Evolutionary conservation across 441 rosid genomes (phyloP), one percentile per base, ranked within the genome.

Genomic region (Gossypium lobatum): DNA sequence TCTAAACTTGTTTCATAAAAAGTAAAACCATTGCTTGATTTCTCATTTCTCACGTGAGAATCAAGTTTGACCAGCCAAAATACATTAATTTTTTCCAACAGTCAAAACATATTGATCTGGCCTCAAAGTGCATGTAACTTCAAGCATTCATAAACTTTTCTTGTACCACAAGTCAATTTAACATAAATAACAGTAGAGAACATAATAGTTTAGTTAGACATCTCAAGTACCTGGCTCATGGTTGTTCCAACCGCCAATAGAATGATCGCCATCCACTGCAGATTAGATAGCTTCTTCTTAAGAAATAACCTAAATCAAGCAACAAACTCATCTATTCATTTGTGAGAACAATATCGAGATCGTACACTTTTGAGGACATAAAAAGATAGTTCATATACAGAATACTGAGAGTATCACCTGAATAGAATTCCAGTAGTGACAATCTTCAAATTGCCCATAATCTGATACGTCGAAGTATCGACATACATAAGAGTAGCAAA

Each of bases 191-290:
- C 26, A 31, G 61, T 14, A 62, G 10, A 45, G 21, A 20, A 57
- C 54, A 20, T 13, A 46, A 11, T 42, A 20, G 14, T 50, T 23
- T 10, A 61, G 16, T 61, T 61, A 8, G 60, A 34, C 7, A 63
- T 28, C 59, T 14, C 5, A 17, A 26, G 55, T 55, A 66, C 77
- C 72, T 74, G 77, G 18, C 77, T 74, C 23, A 31, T 66, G 18
- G 77, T 74, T 57, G 77, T 74, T 23, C 77, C 77, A 74, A 74
- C 77, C 17, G 77, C 77, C 67, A 74, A 74, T 16, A 74, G 59
- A 57, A 74, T 34, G 50, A 74, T 55, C 16, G 77, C 77, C 72
- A 57, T 74, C 72, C 72, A 74, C 39, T 74, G 77, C 48, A 74
- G 66, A 67, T 66, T 66, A 67, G 66, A 25, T 25, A 74, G 77